phyloP scores from a whole-genome alignment of 805 yeast genomes.

The Candida krabiensis region DNA sequence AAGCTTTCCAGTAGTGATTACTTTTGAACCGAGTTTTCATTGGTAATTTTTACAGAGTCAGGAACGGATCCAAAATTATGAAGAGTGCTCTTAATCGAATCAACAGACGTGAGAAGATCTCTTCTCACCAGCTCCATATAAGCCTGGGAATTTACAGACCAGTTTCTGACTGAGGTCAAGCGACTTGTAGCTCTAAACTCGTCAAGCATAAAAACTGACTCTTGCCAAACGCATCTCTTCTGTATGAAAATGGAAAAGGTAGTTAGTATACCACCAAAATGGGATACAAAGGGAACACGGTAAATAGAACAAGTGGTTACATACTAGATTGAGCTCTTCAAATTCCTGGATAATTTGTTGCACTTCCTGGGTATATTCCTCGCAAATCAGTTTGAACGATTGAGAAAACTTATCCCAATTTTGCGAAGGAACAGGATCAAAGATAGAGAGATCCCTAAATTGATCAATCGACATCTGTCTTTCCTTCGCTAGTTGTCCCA shows the following conservation, averaged over 20 bases:
- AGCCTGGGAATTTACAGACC: constrained; percentile 19
- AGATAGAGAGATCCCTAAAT: constrained; percentile 4
- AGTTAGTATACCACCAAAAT: neutral
- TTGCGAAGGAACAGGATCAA: constrained; percentile 19
- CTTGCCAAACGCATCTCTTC: constrained; percentile 27
- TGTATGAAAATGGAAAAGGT: neutral
- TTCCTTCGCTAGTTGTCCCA: neutral
- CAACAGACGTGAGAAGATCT: constrained; percentile 20
- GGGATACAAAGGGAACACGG: neutral
- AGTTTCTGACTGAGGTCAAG: constrained; percentile 15
- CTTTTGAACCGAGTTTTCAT: too few relatives aligned
- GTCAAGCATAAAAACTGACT: constrained; percentile 25
- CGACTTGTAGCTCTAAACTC: constrained; percentile 21
- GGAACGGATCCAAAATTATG: constrained; percentile 13
- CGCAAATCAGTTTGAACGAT: constrained; percentile 24
- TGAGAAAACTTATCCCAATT: constrained; percentile 25
- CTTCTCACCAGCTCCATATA: constrained; percentile 13
- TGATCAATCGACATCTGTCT: constrained; percentile 2
- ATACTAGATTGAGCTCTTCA: constrained; percentile 21
- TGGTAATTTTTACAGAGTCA: too few relatives aligned
- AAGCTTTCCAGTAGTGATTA: too few relatives aligned
- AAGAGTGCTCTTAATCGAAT: constrained; percentile 23
- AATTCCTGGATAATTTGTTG: constrained; percentile 20
- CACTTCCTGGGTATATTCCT: constrained; percentile 22
- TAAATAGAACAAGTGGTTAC: neutral